Percentiles rank a stretch among this genome's conserved stretches.
Conservation (phyloP, 768 basidiomycete genomes). For the Leccinum pellstonianum region DNA sequence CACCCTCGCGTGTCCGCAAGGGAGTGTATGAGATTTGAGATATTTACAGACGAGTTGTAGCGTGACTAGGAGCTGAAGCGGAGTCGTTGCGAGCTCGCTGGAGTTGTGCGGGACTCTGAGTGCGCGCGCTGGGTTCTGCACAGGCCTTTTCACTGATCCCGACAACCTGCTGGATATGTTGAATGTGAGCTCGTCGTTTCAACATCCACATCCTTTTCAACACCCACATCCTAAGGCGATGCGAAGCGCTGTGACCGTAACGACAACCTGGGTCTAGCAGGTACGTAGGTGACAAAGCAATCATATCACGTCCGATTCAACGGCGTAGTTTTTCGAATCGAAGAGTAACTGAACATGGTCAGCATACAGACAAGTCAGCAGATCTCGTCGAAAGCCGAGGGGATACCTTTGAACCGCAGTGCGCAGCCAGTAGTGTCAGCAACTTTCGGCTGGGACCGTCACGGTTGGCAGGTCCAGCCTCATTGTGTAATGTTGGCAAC, state of each 20-base stretch:
- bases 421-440: conserved; percentile 6
- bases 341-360: not conserved
- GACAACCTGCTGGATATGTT: not conserved
- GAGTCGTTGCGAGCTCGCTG: too few relatives aligned
- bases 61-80: too few relatives aligned
- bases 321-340: not conserved
- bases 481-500: conserved; percentile 5
- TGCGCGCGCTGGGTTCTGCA: not conserved
- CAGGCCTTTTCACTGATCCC: not conserved
- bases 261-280: not conserved
- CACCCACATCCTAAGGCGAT: not conserved
- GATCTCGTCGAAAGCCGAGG: not conserved
- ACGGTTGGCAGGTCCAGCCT: not conserved
- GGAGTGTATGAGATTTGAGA: too few relatives aligned
- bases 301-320: not conserved
- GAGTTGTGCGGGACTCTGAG: too few relatives aligned
- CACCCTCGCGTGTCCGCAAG: too few relatives aligned
- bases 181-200: conserved; percentile 1
- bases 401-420: not conserved
- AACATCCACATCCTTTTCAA: not conserved
- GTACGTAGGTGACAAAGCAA: not conserved
- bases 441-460: not conserved
- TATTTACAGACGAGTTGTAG: too few relatives aligned
- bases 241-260: not conserved
- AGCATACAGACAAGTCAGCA: not conserved